phyloP scores from a whole-genome alignment of 345 rosid genomes.

The Citrus reticulata region DNA sequence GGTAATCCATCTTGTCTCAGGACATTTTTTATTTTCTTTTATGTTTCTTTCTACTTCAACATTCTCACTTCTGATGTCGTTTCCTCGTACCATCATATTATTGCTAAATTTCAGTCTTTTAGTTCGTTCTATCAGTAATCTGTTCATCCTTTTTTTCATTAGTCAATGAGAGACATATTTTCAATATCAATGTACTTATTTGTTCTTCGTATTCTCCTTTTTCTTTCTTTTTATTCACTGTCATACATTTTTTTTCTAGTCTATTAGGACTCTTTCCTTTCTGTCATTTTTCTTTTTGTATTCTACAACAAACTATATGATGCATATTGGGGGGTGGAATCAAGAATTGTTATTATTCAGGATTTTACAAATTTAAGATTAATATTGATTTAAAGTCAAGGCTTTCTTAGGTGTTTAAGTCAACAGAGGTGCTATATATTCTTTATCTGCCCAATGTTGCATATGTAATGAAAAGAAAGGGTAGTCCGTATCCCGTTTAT shows the following conservation, averaged over 20 bases:
- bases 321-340: no score
- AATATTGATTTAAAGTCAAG: no score
- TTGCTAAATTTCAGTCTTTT: neutral
- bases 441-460: no score
- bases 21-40: neutral
- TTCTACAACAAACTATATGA: neutral
- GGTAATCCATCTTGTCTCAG: conserved; percentile 34
- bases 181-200: neutral
- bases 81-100: neutral
- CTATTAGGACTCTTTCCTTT: neutral
- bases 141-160: neutral
- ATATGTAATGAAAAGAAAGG: no score
- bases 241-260: neutral
- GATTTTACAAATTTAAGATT: no score
- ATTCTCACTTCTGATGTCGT: neutral
- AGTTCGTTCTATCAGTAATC: neutral
- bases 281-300: neutral
- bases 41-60: neutral
- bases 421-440: no score
- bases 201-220: neutral
- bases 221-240: neutral
- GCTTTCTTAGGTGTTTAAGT: no score
- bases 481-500: no score
- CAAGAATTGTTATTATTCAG: no score
- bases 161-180: neutral